phyloP scores from a whole-genome alignment of 495 filamentous ascomycete genomes.

The Saxophila tyrrhenica region DNA sequence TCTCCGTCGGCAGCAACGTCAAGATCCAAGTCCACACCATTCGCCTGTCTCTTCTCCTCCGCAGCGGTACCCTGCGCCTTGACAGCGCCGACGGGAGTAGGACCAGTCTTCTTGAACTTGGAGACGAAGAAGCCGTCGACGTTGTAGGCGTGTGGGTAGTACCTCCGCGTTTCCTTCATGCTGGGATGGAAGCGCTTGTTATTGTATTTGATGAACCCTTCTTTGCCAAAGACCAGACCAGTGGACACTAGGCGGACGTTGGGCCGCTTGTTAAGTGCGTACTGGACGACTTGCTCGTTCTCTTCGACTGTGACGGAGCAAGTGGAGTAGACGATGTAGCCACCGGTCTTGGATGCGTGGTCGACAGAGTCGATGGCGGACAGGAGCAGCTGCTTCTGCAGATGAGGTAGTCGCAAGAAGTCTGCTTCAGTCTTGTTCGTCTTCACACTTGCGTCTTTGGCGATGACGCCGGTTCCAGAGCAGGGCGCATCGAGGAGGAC shows the following conservation, averaged over 20 bases:
- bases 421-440: constrained; percentile 94
- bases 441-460: constrained; percentile 90
- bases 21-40: constrained; percentile 12
- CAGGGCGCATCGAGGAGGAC: constrained; percentile 73
- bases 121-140: constrained; percentile 97
- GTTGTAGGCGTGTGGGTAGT: constrained; percentile 92
- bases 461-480: constrained; percentile 80
- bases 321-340: constrained; percentile 89
- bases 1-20: background rate
- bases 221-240: constrained; percentile 80
- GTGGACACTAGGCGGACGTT: constrained; percentile 92
- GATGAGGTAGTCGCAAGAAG: constrained; percentile 81
- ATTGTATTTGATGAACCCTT: constrained; percentile 78
- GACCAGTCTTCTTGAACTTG: constrained; percentile 88
- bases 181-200: constrained; percentile 79
- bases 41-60: constrained; percentile 15
- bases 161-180: constrained; percentile 76
- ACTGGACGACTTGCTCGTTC: constrained; percentile 89
- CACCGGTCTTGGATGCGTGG: constrained; percentile 72
- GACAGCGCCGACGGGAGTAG: constrained; percentile 46
- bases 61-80: constrained; percentile 30
- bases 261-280: constrained; percentile 77
- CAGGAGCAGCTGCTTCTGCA: constrained; percentile 86
- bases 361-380: constrained; percentile 92
- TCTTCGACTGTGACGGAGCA: constrained; percentile 87